These are phyloP conservation scores for Phytophthora pini DNA, from an alignment of 352 stramenopile genomes.

Conservation along the genomic window DNA sequence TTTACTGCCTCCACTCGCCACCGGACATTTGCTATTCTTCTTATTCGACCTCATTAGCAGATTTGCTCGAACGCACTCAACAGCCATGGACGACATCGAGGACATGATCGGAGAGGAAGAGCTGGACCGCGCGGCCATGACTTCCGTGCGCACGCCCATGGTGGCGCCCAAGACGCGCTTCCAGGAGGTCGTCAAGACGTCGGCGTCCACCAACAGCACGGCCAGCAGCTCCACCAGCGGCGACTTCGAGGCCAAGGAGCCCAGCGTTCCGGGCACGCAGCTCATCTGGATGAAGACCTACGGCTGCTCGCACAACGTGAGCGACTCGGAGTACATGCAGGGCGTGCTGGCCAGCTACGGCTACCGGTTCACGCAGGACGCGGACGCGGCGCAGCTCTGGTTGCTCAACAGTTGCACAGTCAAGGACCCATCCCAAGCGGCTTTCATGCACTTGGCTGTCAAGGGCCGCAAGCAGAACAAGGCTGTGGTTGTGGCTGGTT, in stretches of 20 bases:
- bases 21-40: slow-evolving; percentile 13
- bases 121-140: slow-evolving; percentile 57
- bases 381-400: slow-evolving; percentile 86
- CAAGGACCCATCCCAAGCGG: slow-evolving; percentile 92
- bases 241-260: slow-evolving; percentile 18
- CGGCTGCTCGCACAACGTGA: slow-evolving; percentile 94
- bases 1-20: slow-evolving; percentile 6
- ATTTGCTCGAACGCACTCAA: slow-evolving; percentile 10
- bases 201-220: slow-evolving; percentile 27
- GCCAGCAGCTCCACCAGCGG: slow-evolving; percentile 27
- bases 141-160: slow-evolving; percentile 56
- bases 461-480: slow-evolving; percentile 85
- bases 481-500: slow-evolving; percentile 91
- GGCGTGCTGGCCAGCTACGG: slow-evolving; percentile 91
- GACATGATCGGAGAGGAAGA: slow-evolving; percentile 83
- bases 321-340: slow-evolving; percentile 95
- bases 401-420: slow-evolving; percentile 95
- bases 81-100: slow-evolving; percentile 77
- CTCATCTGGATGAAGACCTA: slow-evolving; percentile 91
- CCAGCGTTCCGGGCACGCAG: slow-evolving; percentile 67
- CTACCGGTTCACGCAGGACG: slow-evolving; percentile 84
- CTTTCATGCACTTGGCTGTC: slow-evolving; percentile 90
- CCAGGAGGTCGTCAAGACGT: slow-evolving; percentile 14
- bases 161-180: slow-evolving; percentile 66
- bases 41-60: slow-evolving; percentile 17